phyloP scores from a whole-genome alignment of 305 asterid species.

The Solanum hybrid region DNA sequence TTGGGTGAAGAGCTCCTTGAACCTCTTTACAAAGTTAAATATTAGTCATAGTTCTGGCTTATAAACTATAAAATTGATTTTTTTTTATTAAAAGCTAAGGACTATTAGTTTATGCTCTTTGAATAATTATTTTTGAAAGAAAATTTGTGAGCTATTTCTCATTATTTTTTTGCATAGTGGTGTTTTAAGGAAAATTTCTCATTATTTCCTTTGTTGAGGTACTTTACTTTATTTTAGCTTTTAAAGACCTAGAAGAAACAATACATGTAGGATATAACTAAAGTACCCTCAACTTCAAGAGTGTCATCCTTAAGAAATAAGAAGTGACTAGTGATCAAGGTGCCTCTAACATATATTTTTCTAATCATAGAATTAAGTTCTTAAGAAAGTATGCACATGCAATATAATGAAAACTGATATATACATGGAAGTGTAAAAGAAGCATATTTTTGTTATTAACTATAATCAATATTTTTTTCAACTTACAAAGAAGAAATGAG shows the following conservation, averaged over 20 bases:
- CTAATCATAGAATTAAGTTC: not conserved
- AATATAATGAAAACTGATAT: not conserved
- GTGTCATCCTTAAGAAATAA: no score
- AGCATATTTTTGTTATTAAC: not conserved
- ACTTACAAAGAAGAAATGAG: slow-evolving; percentile 40
- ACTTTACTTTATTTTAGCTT: not conserved
- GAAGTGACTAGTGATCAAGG: not conserved
- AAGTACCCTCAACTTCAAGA: no score
- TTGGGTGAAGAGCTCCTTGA: not conserved
- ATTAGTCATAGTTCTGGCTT: not conserved
- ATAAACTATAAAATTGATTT: no score
- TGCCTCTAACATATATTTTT: not conserved
- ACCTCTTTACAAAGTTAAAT: not conserved
- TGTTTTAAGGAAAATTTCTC: not conserved
- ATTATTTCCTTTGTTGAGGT: not conserved
- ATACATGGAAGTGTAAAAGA: not conserved
- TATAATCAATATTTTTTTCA: not conserved
- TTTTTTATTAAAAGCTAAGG: not conserved
- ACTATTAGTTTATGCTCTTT: no score
- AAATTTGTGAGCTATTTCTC: not conserved
- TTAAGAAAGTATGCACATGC: not conserved
- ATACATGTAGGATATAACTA: not conserved
- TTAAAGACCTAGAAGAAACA: not conserved
- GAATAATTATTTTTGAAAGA: not conserved
- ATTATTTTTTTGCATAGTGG: not conserved